A percentile compares a stretch with the other conserved stretches of the same genome.
phyloP scores from a whole-genome alignment of 257 asterid species.

The Primulina eburnea region DNA sequence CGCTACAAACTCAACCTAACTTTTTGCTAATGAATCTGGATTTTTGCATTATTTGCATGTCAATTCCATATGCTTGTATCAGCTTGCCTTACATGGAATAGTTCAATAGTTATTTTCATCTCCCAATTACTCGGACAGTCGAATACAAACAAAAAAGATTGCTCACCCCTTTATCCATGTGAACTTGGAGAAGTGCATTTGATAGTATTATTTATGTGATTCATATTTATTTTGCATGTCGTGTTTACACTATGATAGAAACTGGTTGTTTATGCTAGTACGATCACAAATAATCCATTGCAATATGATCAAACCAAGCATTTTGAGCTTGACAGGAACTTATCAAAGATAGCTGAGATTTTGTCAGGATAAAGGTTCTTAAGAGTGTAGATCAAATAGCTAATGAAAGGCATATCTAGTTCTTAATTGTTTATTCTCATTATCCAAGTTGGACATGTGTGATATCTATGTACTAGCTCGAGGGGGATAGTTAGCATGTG shows the following conservation, averaged over 20 bases:
- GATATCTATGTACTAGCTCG: no score
- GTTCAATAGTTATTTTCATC: neutral
- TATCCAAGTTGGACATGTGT: no score
- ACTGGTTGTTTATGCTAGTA: slow-evolving; percentile 5
- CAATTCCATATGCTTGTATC: slow-evolving; percentile 1
- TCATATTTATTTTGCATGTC: slow-evolving; percentile 2
- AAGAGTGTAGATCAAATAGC: no score
- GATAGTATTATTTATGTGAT: neutral
- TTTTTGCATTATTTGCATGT: neutral
- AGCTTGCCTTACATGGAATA: slow-evolving; percentile 6
- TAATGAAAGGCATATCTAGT: no score
- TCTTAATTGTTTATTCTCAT: no score
- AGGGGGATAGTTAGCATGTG: no score
- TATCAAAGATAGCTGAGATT: no score
- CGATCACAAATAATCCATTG: no score
- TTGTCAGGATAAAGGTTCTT: no score
- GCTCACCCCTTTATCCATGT: neutral
- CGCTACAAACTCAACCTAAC: slow-evolving; percentile 25
- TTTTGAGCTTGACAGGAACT: neutral
- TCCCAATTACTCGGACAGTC: neutral
- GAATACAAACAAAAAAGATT: no score
- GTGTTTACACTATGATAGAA: neutral
- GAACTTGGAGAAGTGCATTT: neutral
- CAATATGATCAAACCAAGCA: neutral
- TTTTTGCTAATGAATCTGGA: neutral